phyloP scores from a whole-genome alignment of 179 eudicot genomes.

The Silene coronaria region DNA sequence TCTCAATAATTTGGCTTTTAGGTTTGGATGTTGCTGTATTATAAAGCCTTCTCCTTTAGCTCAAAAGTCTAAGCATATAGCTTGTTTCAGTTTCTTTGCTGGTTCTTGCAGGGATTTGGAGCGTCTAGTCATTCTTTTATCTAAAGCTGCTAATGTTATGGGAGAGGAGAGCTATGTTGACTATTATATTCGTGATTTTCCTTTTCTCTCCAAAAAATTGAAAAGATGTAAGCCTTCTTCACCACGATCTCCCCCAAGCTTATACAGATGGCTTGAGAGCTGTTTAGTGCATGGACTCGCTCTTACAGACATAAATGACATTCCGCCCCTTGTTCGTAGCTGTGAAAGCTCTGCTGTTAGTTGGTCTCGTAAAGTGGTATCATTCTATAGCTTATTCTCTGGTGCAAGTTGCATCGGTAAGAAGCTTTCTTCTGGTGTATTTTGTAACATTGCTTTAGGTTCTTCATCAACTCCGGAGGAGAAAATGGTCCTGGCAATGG shows the following conservation, averaged over 20 bases:
- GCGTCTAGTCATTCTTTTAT: slow-evolving; percentile 63
- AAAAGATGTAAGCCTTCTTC: slow-evolving; percentile 26
- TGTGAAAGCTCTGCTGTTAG: slow-evolving; percentile 58
- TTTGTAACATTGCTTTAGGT: slow-evolving; percentile 69
- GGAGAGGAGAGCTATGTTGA: slow-evolving; percentile 72
- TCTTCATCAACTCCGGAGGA: slow-evolving; percentile 59
- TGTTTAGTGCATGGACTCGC: slow-evolving; percentile 65
- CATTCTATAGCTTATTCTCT: slow-evolving; percentile 78
- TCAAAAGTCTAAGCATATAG: not conserved
- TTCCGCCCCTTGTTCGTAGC: slow-evolving; percentile 65
- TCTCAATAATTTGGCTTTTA: not conserved
- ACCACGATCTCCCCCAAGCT: slow-evolving; percentile 60
- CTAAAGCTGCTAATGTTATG: slow-evolving; percentile 54
- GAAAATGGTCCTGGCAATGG: slow-evolving; percentile 85
- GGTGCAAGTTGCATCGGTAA: slow-evolving; percentile 55
- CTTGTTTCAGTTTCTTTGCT: slow-evolving; percentile 1
- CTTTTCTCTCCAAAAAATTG: slow-evolving; percentile 45
- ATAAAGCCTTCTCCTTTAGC: not conserved
- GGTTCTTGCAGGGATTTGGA: slow-evolving; percentile 60
- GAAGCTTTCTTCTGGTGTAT: slow-evolving; percentile 72
- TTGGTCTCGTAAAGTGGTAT: slow-evolving; percentile 82
- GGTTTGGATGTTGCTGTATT: slow-evolving; percentile 6
- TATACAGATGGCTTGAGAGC: slow-evolving; percentile 86
- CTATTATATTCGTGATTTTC: slow-evolving; percentile 91
- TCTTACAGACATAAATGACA: slow-evolving; percentile 47